These are phyloP conservation scores for Pisolithus sp. DNA, from an alignment of 768 basidiomycete genomes.

Conservation along the genomic window DNA sequence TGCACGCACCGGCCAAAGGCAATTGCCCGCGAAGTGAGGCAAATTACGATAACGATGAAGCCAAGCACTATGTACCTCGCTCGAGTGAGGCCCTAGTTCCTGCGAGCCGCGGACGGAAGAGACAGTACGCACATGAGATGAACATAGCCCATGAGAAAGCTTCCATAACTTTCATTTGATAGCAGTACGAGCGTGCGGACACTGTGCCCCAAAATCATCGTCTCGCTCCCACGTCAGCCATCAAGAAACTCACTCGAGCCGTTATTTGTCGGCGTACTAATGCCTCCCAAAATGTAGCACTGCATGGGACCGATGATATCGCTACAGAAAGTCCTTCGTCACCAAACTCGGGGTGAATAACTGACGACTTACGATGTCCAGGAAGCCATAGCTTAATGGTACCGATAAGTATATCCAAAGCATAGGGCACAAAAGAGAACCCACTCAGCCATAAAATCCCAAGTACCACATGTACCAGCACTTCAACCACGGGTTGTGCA, in stretches of 20 bases:
- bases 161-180: slow-evolving; percentile 74
- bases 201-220: slow-evolving; percentile 36
- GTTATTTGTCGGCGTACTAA: slow-evolving; percentile 42
- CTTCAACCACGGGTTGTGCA: slow-evolving; percentile 63
- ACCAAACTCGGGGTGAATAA: not conserved
- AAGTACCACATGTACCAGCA: slow-evolving; percentile 44
- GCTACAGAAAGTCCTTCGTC: slow-evolving; percentile 29
- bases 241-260: slow-evolving; percentile 43
- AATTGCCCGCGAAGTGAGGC: slow-evolving; percentile 41
- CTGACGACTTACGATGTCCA: slow-evolving; percentile 56
- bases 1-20: slow-evolving; percentile 24
- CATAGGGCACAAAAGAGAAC: slow-evolving; percentile 11
- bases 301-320: slow-evolving; percentile 64
- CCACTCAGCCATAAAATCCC: slow-evolving; percentile 65
- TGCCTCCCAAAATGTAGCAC: slow-evolving; percentile 45
- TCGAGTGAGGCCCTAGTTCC: not conserved
- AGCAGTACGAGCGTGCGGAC: slow-evolving; percentile 52
- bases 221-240: not conserved
- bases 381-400: slow-evolving; percentile 56
- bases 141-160: slow-evolving; percentile 77
- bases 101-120: slow-evolving; percentile 1
- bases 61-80: slow-evolving; percentile 29
- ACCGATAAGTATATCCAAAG: slow-evolving; percentile 5
- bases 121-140: slow-evolving; percentile 34
- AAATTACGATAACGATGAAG: slow-evolving; percentile 50